phyloP scores from a whole-genome alignment of 2,329 filamentous ascomycete genomes.

The Colletotrichum gloeosporioides region DNA sequence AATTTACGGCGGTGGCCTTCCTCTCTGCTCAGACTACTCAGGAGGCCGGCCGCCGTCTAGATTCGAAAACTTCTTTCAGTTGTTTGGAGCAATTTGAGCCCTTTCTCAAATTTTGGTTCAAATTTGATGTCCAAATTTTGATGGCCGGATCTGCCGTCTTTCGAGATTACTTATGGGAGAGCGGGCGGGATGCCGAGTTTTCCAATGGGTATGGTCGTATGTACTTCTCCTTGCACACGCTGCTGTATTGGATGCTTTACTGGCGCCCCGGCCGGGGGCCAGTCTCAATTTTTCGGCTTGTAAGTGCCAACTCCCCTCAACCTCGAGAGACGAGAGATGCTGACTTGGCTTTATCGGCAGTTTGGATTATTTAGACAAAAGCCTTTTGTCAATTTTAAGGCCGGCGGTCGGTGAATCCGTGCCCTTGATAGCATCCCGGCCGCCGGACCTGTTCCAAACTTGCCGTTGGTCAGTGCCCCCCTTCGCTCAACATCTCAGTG shows the following conservation, averaged over 20 bases:
- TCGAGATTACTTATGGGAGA: fast-evolving
- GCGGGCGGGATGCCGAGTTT: neutral
- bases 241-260: neutral
- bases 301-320: neutral
- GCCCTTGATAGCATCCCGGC: neutral
- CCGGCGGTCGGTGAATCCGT: neutral
- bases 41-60: neutral
- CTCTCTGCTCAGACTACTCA: neutral
- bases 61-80: neutral
- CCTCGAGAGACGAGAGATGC: neutral
- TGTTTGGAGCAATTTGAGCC: neutral
- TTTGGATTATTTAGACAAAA: fast-evolving
- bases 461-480: neutral
- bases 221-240: neutral
- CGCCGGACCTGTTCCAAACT: neutral
- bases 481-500: neutral
- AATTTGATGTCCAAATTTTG: neutral
- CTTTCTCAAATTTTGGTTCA: neutral
- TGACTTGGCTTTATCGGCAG: neutral
- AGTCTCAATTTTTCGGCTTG: neutral
- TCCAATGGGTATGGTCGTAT: neutral
- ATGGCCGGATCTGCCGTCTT: neutral
- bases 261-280: neutral
- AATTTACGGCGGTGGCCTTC: neutral
- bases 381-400: neutral